These are phyloP conservation scores for Cajanus cajan DNA, from an alignment of 306 rosid species.

Conservation along the genomic window DNA sequence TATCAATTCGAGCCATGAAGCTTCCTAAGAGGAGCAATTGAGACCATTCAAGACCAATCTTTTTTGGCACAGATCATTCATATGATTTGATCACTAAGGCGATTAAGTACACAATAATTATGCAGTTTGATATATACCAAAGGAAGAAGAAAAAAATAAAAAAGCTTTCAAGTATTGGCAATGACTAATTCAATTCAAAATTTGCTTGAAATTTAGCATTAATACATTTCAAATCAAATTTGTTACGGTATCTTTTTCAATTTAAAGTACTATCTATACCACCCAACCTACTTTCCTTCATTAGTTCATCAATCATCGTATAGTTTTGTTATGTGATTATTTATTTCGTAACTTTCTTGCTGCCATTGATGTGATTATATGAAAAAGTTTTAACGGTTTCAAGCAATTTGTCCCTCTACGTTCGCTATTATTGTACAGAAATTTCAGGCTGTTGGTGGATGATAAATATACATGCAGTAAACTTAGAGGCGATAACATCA, in stretches of 20 bases:
- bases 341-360: not conserved
- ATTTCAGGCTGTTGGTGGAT: not conserved
- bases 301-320: conserved; percentile 11
- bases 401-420: not conserved
- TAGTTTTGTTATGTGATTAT: not conserved
- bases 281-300: conserved; percentile 28
- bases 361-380: not conserved
- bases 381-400: not conserved
- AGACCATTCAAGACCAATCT: conserved; percentile 6
- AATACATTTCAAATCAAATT: conserved; percentile 41
- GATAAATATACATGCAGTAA: not conserved
- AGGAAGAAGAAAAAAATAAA: not conserved
- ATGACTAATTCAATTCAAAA: conserved; percentile 7
- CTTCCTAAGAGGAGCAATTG: conserved; percentile 17
- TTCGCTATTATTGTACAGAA: not conserved
- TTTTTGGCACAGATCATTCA: not conserved
- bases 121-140: not conserved
- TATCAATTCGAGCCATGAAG: conserved; percentile 14
- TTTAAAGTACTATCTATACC: conserved; percentile 12
- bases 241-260: conserved; percentile 48
- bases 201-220: conserved; percentile 1
- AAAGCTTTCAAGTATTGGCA: no score
- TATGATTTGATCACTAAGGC: conserved; percentile 11
- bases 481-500: not conserved
- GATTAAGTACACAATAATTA: conserved; percentile 1